phyloP scores from a whole-genome alignment of 176 grass and related monocot genomes.

The Carex scoparia region DNA sequence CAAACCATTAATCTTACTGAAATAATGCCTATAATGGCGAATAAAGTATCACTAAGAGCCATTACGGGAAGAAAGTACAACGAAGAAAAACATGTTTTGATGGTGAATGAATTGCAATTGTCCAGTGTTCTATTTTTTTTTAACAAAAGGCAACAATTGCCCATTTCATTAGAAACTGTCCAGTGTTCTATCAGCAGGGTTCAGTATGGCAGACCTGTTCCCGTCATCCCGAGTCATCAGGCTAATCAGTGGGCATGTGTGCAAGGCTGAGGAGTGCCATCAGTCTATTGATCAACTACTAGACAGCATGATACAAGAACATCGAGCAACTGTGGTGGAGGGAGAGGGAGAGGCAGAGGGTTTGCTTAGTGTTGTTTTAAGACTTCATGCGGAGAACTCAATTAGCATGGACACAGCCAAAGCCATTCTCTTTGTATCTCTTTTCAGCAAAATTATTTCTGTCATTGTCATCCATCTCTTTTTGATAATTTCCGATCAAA shows the following conservation, averaged over 20 bases:
- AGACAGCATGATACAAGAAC: conserved; percentile 12
- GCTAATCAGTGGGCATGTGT: neutral
- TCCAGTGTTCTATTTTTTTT: too few relatives aligned
- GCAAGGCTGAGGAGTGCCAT: neutral
- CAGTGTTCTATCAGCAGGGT: neutral
- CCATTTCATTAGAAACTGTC: too few relatives aligned
- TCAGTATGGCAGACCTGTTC: neutral
- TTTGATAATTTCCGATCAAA: neutral
- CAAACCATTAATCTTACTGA: conserved; percentile 15
- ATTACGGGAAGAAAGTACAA: conserved; percentile 9
- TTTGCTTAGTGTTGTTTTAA: conserved; percentile 16
- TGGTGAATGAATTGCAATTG: neutral
- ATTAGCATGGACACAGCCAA: neutral
- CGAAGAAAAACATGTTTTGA: neutral
- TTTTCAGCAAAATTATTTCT: neutral
- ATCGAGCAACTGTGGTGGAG: neutral
- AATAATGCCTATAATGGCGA: neutral
- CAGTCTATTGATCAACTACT: neutral
- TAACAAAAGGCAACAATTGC: too few relatives aligned
- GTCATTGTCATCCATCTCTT: neutral
- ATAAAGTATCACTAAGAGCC: neutral
- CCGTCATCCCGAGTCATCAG: neutral
- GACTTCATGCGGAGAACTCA: neutral
- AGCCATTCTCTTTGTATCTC: neutral
- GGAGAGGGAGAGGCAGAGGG: neutral